These are phyloP conservation scores for Penicillium atrosanguineum DNA, from an alignment of 495 filamentous ascomycete species.

Conservation along the genomic window DNA sequence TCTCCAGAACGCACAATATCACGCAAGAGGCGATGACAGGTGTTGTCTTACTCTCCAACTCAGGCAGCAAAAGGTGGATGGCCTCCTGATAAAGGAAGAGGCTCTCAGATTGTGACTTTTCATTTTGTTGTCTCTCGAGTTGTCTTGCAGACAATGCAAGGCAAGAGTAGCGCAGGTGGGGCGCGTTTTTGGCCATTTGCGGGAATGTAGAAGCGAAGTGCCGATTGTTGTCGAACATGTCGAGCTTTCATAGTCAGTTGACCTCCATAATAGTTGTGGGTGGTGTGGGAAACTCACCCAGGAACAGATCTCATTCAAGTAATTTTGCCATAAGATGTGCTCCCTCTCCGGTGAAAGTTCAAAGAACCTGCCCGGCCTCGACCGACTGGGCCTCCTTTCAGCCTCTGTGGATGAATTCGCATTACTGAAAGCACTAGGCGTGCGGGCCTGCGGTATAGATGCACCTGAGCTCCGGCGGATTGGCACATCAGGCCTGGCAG, in stretches of 20 bases:
- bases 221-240: conserved; percentile 47
- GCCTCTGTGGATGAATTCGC: conserved; percentile 1
- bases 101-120: conserved; percentile 38
- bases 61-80: conserved; percentile 38
- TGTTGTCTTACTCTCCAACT: conserved; percentile 36
- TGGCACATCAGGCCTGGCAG: conserved; percentile 28
- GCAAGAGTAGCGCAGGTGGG: conserved; percentile 41
- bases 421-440: conserved; percentile 8
- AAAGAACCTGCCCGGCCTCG: conserved; percentile 19
- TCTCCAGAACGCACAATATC: conserved; percentile 42
- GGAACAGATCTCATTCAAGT: conserved; percentile 41
- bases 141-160: conserved; percentile 44
- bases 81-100: conserved; percentile 44
- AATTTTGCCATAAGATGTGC: conserved; percentile 41
- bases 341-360: conserved; percentile 28
- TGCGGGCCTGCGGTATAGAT: conserved; percentile 5
- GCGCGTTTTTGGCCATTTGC: conserved; percentile 35
- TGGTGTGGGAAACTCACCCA: conserved; percentile 26
- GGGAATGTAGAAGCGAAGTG: conserved; percentile 44
- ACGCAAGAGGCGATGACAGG: conserved; percentile 41
- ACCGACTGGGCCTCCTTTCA: conserved; percentile 3
- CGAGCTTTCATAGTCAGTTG: conserved; percentile 25
- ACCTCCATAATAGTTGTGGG: background rate
- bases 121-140: conserved; percentile 38
- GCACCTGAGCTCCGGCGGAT: conserved; percentile 22